These are phyloP conservation scores for Phascolomyces articulosus DNA, from an alignment of 371 early-diverging fungal genomes.

Conservation along the genomic window DNA sequence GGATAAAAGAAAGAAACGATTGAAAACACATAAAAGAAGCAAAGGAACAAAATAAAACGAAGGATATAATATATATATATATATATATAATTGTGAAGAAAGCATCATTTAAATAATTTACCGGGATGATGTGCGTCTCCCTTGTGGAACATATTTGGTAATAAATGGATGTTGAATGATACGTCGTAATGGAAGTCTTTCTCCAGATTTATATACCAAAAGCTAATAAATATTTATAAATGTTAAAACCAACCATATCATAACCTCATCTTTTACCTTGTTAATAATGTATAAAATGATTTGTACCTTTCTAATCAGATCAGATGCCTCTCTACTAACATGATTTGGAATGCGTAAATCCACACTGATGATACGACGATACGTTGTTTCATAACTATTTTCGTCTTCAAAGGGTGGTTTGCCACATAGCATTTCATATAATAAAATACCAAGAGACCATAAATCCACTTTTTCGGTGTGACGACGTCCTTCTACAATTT, in stretches of 20 bases:
- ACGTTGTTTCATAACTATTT: constrained; percentile 64
- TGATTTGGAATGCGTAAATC: constrained; percentile 84
- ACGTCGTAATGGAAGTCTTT: constrained; percentile 4
- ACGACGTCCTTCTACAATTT: constrained; percentile 77
- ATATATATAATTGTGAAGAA: no score
- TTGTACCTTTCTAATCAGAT: constrained; percentile 88
- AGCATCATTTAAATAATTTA: background rate
- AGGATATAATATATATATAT: no score
- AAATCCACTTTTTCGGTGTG: constrained; percentile 84
- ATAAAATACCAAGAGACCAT: constrained; percentile 87
- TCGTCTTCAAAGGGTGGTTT: constrained; percentile 95
- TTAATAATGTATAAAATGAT: no score
- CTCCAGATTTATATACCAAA: constrained; percentile 5
- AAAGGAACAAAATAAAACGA: no score
- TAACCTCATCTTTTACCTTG: no score
- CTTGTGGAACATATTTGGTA: background rate
- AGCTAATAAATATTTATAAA: background rate
- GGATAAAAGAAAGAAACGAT: no score
- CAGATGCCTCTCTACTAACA: constrained; percentile 85
- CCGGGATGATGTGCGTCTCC: background rate
- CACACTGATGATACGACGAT: constrained; percentile 82
- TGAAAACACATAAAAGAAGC: no score
- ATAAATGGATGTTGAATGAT: constrained; percentile 10
- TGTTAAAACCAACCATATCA: no score
- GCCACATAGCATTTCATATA: constrained; percentile 97